Evolutionary conservation across 495 filamentous ascomycete genomes (phyloP).

Genomic region (Aspergillus coremiiformis): DNA sequence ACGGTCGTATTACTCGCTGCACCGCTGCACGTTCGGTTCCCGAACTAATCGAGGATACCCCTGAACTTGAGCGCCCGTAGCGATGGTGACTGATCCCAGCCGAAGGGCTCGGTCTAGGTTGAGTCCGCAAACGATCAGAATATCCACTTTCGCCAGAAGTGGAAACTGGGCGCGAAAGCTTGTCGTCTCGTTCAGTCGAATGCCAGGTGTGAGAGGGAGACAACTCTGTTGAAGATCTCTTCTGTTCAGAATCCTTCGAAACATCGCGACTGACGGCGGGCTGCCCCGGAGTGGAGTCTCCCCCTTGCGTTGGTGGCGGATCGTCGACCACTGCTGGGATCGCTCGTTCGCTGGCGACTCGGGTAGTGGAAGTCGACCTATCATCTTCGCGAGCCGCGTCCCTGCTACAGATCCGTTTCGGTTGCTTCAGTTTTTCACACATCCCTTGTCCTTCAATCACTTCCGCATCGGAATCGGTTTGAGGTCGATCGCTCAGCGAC

Average conservation of each 20-base stretch:
- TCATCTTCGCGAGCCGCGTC: constrained; percentile 20
- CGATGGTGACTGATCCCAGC: constrained; percentile 18
- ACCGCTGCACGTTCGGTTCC: constrained; percentile 42
- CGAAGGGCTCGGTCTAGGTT: constrained; percentile 23
- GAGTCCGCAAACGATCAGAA: constrained; percentile 26
- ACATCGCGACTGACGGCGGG: constrained; percentile 17
- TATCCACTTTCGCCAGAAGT: constrained; percentile 32
- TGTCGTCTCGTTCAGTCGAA: constrained; percentile 4
- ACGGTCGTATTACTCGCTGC: constrained; percentile 37
- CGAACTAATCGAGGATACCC: constrained; percentile 10
- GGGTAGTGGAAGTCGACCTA: constrained; percentile 20
- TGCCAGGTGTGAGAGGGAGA: constrained; percentile 4
- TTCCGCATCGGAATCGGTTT: constrained; percentile 18
- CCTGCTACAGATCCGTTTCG: constrained; percentile 28
- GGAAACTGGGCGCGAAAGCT: constrained; percentile 16
- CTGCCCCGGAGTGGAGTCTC: constrained; percentile 18
- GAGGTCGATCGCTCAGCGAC: constrained; percentile 17
- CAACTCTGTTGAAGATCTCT: constrained; percentile 15
- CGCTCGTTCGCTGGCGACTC: constrained; percentile 17
- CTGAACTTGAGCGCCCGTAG: constrained; percentile 14
- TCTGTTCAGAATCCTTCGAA: constrained; percentile 14
- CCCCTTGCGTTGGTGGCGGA: constrained; percentile 27
- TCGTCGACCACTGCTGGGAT: constrained; percentile 15
- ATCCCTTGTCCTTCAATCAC: constrained; percentile 34
- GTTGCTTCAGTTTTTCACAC: constrained; percentile 31